Evolutionary conservation across 176 grass and related monocot species (phyloP), one percentile per base, ranked within the genome.

Genomic region (Cocos nucifera): DNA sequence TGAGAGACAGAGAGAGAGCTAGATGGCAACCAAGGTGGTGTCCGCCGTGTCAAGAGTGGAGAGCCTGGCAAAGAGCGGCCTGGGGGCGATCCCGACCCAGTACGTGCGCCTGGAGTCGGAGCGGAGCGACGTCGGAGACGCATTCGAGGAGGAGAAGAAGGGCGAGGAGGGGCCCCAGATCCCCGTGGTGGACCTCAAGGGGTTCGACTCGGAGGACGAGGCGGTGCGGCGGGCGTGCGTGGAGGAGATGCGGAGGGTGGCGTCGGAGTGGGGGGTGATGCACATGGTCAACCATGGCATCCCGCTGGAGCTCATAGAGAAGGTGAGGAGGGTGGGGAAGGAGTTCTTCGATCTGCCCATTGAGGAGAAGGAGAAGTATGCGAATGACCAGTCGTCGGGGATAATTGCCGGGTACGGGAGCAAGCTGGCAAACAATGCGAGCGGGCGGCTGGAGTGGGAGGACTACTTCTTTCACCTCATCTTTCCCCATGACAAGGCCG

Each of bases 391-490:
- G 30, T 51, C 70, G 7, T 54, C 81, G 0, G 84, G 92, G 19
- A 68, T 70, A 21, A 67, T 97, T 0, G 69, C 85, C 29, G 92
- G 87, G 0, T 97, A 97, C 44, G 92, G 87, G 10, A 91, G 84
- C 76, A 77, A 74, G 54, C 76, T 91, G 0, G 92, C 87, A 2
- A 75, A 78, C 49, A 91, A 85, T 61, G 70, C 67, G 15, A 70
- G 79, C 49, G 92, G 83, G 1, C 66, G 64, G 69, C 62, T 80
- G 0, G 87, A 97, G 75, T 97, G 92, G 87, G 80, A 97, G 86
- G 92, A 88, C 76, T 91, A 97, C 67, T 76, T 88, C 65, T 91
- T 97, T 78, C 92, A 97, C 78, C 83, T 96, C 19, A 49, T 90
- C n/a, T 72, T 88, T 15, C 87, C 92, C 0, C 30, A 76, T 14